Evolutionary conservation across 2,329 filamentous ascomycete genomes (phyloP).

Genomic region (Penicillium rolfsii): DNA sequence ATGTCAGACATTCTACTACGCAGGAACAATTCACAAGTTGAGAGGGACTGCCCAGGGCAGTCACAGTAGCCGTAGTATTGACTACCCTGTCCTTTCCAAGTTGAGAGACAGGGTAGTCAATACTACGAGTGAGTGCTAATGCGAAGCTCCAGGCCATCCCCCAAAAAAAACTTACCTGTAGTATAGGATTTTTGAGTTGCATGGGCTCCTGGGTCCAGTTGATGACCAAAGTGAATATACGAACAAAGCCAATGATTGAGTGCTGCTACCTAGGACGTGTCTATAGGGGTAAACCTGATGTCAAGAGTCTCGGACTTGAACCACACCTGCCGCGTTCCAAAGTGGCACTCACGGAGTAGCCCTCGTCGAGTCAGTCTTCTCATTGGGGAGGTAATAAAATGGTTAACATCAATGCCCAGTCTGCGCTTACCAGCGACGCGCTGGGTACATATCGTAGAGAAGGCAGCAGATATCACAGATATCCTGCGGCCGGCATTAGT

Average conservation of each 20-base stretch:
- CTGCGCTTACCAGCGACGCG: too few relatives aligned
- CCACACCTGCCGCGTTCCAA: not conserved
- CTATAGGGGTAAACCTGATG: not conserved
- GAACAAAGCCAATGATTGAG: not conserved
- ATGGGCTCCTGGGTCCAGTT: not conserved
- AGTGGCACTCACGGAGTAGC: not conserved
- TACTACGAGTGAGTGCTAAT: too few relatives aligned
- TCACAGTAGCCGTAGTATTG: too few relatives aligned
- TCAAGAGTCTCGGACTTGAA: not conserved
- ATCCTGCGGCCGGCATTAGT: not conserved
- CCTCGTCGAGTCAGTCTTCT: not conserved
- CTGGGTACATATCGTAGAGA: constrained; percentile 13
- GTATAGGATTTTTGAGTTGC: not conserved
- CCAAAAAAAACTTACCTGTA: not conserved
- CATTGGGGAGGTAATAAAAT: not conserved
- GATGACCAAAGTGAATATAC: not conserved
- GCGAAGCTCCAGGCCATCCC: not conserved
- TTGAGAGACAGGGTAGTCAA: too few relatives aligned
- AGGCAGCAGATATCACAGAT: not conserved
- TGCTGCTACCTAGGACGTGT: not conserved
- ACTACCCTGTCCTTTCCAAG: too few relatives aligned
- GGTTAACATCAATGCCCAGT: not conserved
- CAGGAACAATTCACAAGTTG: not conserved
- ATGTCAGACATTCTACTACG: too few relatives aligned
- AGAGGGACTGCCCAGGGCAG: not conserved